Base-by-base conservation (phyloP, 1,284 basidiomycete species). In the Apiotrichum sp. region DNA sequence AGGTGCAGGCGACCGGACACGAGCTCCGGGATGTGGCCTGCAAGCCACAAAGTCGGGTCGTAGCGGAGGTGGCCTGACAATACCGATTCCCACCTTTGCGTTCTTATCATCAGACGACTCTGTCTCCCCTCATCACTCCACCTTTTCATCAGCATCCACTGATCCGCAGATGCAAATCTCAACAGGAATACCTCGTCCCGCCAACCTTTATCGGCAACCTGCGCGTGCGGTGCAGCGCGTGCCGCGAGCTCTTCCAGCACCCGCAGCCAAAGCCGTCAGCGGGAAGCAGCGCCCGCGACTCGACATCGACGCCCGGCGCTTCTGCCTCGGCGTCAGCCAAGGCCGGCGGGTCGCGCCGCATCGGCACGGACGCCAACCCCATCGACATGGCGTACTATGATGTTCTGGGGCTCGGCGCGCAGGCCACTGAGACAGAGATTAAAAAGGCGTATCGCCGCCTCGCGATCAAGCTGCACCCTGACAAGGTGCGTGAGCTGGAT, bases 361-460 rank as follows among this genome's bases (percentile, higher is more conserved):
- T 74, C 36, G 90, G 89, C 1, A 87, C 89, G 3, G 89, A 96
- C 76, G 89, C 91, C 63, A 82, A 85, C 61, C 93, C 92, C 2
- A 78, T 96, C 44, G 92, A 95, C 71, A 90, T 87, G 16, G 86
- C 83, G 13, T 93, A 93, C 74, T 93, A 93, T 68, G 90, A 79
- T 51, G 68, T 77, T 6, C 58, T 76, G 8, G 72, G 72, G 4
- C 50, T 74, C 10, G 59, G 64, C 36, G 70, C 68, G 38, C 63
- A 68, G 48, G 72, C 71, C 51, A 71, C 71, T 8, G 60, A 53
- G 5, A 76, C 75, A 8, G 74, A 77, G 57, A 84, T 98, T 72
- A 98, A 98, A 80, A 96, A 93, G 76, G 89, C 95, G 3, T 98
- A 98, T 78, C 84, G 93, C 50, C 85, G 93, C 16, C 80, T 96